Conservation (phyloP, 2,329 filamentous ascomycete genomes). For the Phialemoniopsis sp. region DNA sequence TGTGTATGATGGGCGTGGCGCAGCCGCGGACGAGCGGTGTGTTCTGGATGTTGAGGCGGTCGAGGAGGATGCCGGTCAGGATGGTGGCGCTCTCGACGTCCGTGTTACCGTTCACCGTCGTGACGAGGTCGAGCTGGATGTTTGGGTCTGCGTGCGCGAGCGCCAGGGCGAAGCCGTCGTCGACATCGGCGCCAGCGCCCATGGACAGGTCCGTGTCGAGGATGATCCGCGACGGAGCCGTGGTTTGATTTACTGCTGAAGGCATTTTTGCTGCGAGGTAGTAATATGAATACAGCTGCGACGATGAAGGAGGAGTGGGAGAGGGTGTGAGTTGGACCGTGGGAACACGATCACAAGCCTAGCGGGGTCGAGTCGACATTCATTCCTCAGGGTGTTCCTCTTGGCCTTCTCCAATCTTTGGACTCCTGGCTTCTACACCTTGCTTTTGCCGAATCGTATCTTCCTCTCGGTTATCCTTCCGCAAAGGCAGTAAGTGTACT, state of each 20-base stretch:
- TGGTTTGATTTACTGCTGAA: neutral
- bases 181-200: conserved; percentile 5
- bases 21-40: conserved; percentile 5
- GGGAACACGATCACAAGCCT: no score
- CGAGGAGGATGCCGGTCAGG: conserved; percentile 5
- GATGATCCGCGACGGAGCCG: conserved; percentile 5
- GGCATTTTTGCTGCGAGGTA: no score
- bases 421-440: no score
- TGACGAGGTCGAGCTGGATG: conserved; percentile 5
- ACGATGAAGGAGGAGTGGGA: no score
- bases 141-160: conserved; percentile 5
- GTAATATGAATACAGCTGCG: no score
- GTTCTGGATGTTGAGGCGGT: conserved; percentile 2
- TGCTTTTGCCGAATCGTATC: no score
- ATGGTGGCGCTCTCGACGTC: conserved; percentile 6
- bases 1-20: conserved; percentile 5
- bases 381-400: no score
- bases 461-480: no score
- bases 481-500: no score
- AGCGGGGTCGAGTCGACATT: no score
- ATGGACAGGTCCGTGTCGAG: conserved; percentile 6
- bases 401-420: no score
- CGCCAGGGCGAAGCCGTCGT: conserved; percentile 6
- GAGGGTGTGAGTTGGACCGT: no score
- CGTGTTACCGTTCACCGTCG: conserved; percentile 6